Conservation (phyloP, 2,329 filamentous ascomycete genomes). For the Colletotrichum agaves region DNA sequence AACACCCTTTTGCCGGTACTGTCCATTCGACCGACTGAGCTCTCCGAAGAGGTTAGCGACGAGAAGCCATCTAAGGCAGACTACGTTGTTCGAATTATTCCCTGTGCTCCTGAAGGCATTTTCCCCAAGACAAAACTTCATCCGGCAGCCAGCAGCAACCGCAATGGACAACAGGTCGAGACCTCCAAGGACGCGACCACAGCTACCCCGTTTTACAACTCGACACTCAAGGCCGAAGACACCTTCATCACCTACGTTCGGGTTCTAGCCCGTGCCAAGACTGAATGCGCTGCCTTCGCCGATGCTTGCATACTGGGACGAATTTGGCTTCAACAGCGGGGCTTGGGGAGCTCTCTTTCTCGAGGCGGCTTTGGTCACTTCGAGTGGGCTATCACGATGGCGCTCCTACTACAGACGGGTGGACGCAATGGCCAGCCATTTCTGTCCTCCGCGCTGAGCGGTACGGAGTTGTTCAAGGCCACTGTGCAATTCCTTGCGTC, state of each 20-base stretch:
- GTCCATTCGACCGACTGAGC: constrained; percentile 51
- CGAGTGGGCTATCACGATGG: constrained; percentile 86
- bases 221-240: constrained; percentile 81
- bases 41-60: constrained; percentile 37
- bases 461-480: constrained; percentile 95
- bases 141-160: constrained; percentile 76
- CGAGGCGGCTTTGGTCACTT: constrained; percentile 91
- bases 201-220: constrained; percentile 89
- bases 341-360: constrained; percentile 76
- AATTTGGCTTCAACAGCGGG: constrained; percentile 89
- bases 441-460: constrained; percentile 84
- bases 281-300: constrained; percentile 76
- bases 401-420: constrained; percentile 82
- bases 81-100: constrained; percentile 79
- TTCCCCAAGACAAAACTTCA: constrained; percentile 79
- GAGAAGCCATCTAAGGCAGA: constrained; percentile 47
- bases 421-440: constrained; percentile 76
- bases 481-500: constrained; percentile 86
- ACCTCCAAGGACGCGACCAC: constrained; percentile 52
- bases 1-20: constrained; percentile 81
- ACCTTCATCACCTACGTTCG: constrained; percentile 80
- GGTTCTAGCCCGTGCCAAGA: constrained; percentile 75
- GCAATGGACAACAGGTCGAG: constrained; percentile 60
- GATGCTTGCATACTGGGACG: constrained; percentile 89
- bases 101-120: constrained; percentile 73